A percentile compares a stretch with the other conserved stretches of the same genome.
These are phyloP conservation scores for Aspergillus flavus DNA, from an alignment of 2,329 filamentous ascomycete genomes.

Conservation along the genomic window DNA sequence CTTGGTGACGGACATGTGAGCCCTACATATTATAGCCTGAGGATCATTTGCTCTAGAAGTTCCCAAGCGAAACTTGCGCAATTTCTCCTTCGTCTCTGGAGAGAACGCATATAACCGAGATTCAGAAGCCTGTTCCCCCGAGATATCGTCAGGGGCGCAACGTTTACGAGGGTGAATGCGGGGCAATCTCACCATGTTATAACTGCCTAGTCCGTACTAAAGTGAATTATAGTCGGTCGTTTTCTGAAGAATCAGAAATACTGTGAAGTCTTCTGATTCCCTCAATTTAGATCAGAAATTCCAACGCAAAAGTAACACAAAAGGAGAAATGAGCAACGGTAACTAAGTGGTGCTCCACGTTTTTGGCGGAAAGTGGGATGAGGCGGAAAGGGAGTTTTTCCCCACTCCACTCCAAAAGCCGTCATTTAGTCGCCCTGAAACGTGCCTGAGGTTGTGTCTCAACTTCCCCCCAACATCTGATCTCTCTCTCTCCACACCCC, in stretches of 20 bases:
- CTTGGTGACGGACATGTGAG: constrained; percentile 21
- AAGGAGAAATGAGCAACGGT: background rate
- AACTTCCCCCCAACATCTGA: background rate
- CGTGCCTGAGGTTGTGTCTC: background rate
- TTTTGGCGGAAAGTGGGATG: constrained; percentile 12
- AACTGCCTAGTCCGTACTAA: background rate
- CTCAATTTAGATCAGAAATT: background rate
- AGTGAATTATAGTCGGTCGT: background rate
- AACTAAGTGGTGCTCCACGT: constrained; percentile 7
- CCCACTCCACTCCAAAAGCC: constrained; percentile 15
- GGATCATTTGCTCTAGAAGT: constrained; percentile 85
- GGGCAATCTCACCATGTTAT: constrained; percentile 24
- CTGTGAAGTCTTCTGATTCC: background rate
- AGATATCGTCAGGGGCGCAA: background rate
- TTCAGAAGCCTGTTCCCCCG: constrained; percentile 60
- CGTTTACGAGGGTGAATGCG: constrained; percentile 11
- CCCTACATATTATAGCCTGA: constrained; percentile 91
- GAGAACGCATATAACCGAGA: constrained; percentile 91
- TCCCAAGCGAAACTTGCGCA: constrained; percentile 90
- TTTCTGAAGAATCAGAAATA: background rate
- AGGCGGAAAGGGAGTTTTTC: constrained; percentile 11
- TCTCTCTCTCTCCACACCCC: constrained; percentile 7
- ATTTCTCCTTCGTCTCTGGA: constrained; percentile 80
- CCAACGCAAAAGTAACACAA: background rate
- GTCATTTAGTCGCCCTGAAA: background rate